Conservation (phyloP, 108 stramenopile species). For the Stephanodiscus triporus region DNA sequence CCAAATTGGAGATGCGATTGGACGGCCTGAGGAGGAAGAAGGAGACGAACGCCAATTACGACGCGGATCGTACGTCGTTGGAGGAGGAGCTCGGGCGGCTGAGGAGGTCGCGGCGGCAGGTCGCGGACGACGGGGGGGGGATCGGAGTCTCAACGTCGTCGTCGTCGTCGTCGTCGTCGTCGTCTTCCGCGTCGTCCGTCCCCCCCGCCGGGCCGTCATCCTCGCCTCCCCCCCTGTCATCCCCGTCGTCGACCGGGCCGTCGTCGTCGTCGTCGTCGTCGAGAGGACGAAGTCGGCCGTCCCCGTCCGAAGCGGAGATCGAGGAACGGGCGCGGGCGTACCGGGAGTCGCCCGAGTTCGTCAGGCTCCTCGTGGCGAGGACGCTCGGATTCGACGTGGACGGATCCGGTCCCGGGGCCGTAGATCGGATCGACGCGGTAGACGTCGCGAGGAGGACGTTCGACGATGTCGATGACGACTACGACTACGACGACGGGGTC, state of each 20-base stretch:
- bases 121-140: slow-evolving; percentile 42
- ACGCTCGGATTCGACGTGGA: slow-evolving; percentile 45
- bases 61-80: slow-evolving; percentile 24
- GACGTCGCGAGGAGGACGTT: slow-evolving; percentile 41
- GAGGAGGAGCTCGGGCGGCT: slow-evolving; percentile 43
- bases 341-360: slow-evolving; percentile 55
- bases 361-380: slow-evolving; percentile 50
- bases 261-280: neutral
- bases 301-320: slow-evolving; percentile 36
- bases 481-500: slow-evolving; percentile 16
- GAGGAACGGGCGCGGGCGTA: slow-evolving; percentile 37
- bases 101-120: slow-evolving; percentile 59
- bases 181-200: neutral
- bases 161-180: neutral
- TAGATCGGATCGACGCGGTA: slow-evolving; percentile 34
- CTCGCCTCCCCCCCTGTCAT: too few species aligned
- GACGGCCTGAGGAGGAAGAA: slow-evolving; percentile 24
- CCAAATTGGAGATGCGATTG: slow-evolving; percentile 56
- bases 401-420: slow-evolving; percentile 41
- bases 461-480: slow-evolving; percentile 32
- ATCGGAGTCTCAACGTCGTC: slow-evolving; percentile 1
- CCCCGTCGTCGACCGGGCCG: slow-evolving; percentile 11
- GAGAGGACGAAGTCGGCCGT: neutral
- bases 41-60: slow-evolving; percentile 10
- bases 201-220: slow-evolving; percentile 1